phyloP scores from a whole-genome alignment of 2,329 filamentous ascomycete genomes.

The Diaporthe sp. region DNA sequence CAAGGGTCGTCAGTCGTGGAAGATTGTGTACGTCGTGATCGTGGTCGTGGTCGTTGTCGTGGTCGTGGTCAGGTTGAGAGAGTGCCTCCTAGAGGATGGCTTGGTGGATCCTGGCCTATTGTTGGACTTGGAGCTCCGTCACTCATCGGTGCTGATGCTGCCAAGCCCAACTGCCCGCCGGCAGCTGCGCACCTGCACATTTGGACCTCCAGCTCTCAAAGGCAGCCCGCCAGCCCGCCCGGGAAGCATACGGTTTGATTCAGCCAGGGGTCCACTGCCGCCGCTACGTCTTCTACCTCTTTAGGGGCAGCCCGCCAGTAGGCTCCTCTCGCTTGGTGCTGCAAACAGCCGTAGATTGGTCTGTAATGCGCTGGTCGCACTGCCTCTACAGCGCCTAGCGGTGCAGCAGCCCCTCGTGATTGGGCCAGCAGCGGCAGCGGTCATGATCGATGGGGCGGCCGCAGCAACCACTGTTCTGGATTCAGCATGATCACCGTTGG shows the following conservation, averaged over 20 bases:
- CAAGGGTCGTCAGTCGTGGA: conserved; percentile 27
- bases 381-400: conserved; percentile 25
- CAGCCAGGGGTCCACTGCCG: conserved; percentile 1
- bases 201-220: neutral
- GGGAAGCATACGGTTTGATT: neutral
- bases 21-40: conserved; percentile 9
- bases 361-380: conserved; percentile 21
- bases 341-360: conserved; percentile 27
- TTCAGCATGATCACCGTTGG: conserved; percentile 30
- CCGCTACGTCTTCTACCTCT: neutral
- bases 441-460: conserved; percentile 28
- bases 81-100: conserved; percentile 14
- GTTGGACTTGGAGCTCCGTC: conserved; percentile 36
- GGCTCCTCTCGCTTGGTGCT: conserved; percentile 16
- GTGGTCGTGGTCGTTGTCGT: conserved; percentile 25
- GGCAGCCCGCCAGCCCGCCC: neutral
- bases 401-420: conserved; percentile 18
- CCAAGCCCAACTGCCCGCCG: conserved; percentile 32
- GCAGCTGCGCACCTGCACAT: conserved; percentile 1
- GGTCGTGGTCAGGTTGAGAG: conserved; percentile 25
- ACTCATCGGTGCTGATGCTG: conserved; percentile 31
- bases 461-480: conserved; percentile 21
- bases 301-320: conserved; percentile 11
- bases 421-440: conserved; percentile 1
- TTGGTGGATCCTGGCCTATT: conserved; percentile 33